Conservation (phyloP, 495 filamentous ascomycete species). For the Stereocaulon alpinum region DNA sequence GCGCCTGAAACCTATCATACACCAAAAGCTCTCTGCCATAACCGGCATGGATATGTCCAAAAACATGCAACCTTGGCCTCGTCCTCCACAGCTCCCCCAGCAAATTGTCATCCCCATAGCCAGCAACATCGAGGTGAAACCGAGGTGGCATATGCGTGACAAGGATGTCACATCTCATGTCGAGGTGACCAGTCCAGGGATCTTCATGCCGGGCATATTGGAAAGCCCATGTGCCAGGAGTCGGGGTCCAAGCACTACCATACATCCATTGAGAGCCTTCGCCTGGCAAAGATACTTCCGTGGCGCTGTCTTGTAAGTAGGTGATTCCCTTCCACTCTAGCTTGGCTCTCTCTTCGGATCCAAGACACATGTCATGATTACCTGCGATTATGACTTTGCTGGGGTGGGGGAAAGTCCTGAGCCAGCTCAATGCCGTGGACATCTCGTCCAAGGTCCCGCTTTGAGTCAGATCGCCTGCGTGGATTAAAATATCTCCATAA, state of each 20-base stretch:
- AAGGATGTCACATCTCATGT: conserved; percentile 57
- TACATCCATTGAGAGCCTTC: conserved; percentile 44
- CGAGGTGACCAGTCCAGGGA: conserved; percentile 35
- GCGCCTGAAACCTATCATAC: neutral
- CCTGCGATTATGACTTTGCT: conserved; percentile 64
- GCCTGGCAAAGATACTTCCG: conserved; percentile 38
- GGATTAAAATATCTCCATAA: conserved; percentile 62
- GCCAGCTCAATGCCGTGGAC: conserved; percentile 55
- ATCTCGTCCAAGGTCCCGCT: conserved; percentile 48
- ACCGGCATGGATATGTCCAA: neutral
- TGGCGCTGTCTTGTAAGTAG: conserved; percentile 40
- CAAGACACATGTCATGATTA: conserved; percentile 63
- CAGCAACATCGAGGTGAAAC: conserved; percentile 48
- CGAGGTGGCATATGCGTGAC: conserved; percentile 56
- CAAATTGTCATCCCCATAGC: neutral
- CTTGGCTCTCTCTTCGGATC: conserved; percentile 28
- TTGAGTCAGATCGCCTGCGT: conserved; percentile 64
- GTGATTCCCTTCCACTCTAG: conserved; percentile 38
- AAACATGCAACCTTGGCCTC: neutral
- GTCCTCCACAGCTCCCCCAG: neutral
- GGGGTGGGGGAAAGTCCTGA: conserved; percentile 46
- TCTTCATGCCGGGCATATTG: conserved; percentile 32
- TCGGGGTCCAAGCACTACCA: conserved; percentile 41
- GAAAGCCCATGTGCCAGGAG: conserved; percentile 39
- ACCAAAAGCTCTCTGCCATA: neutral